Conservation (phyloP, 306 rosid species). For the Mimosa pudica region DNA sequence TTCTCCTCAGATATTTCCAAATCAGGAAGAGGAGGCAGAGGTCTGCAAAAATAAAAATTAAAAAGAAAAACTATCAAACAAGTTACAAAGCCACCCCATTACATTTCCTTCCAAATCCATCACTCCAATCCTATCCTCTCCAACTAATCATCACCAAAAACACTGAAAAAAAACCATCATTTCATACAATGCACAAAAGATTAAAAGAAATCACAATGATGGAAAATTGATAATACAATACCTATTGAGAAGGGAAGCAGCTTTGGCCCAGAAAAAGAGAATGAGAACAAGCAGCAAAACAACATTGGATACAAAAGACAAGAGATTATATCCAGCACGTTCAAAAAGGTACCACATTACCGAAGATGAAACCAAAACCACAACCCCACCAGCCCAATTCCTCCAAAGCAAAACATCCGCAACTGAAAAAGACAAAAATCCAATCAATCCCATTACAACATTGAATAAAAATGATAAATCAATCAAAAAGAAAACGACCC, state of each 20-base stretch:
- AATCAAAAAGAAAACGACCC: neutral
- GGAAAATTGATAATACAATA: constrained; percentile 46
- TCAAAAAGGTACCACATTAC: constrained; percentile 82
- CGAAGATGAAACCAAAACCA: constrained; percentile 59
- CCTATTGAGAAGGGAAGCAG: constrained; percentile 97
- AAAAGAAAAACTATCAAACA: no score
- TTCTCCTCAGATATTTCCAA: constrained; percentile 81
- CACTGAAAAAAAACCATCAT: neutral
- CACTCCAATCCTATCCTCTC: neutral
- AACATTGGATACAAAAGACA: constrained; percentile 89
- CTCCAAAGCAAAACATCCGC: constrained; percentile 92
- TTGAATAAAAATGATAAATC: neutral
- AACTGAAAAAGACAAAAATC: constrained; percentile 48
- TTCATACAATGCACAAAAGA: neutral
- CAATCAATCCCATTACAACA: constrained; percentile 16
- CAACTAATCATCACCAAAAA: neutral
- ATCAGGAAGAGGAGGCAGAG: constrained; percentile 96
- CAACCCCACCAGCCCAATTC: constrained; percentile 71
- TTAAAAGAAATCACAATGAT: neutral
- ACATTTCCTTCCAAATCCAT: neutral
- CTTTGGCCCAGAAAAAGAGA: constrained; percentile 92
- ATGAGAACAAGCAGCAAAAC: constrained; percentile 80
- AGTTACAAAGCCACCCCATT: neutral
- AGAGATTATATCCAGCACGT: constrained; percentile 79
- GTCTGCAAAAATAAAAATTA: constrained; percentile 47